Evolutionary conservation across 495 filamentous ascomycete genomes (phyloP), one percentile per base, ranked within the genome.

Genomic region (Penicillium dipodomyicola): DNA sequence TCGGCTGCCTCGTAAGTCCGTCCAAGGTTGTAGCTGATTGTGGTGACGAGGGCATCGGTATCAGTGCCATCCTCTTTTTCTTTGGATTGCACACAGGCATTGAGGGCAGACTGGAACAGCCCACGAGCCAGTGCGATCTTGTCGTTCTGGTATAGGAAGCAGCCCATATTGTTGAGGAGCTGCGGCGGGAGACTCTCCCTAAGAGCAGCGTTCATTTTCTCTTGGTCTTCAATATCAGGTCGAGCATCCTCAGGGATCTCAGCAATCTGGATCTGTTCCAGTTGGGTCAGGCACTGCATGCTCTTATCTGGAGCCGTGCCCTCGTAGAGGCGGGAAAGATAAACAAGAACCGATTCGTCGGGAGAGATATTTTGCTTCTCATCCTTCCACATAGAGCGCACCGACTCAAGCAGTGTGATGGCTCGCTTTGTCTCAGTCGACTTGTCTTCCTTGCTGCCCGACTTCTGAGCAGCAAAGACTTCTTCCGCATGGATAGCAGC

Each of bases 1-100:
- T 88, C 86, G 6, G 87, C 85, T 1, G 90, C 87, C 71, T 98
- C 94, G 64, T 96, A 96, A 22, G 91, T 93, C n/a, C 94, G 83
- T n/a, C 88, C 94, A 27, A 98, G 84, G 67, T 97, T 98, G 75
- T 91, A 98, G 60, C 88, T 92, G 63, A 98, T 92, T 5, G 91
- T 96, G 0, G 92, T 96, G 25, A 96, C 85, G 5, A 98, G 80
- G 3, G 91, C 90, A 67, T 97, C 94, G 1, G 84, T 88, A 65
- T 96, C 92, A n/a, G 83, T 71, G 3, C 82, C 81, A 22, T 65
- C 51, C 25, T 72, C 67, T 61, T 86, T 85, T 59, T 81, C 85
- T 17, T 85, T 69, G 42, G 87, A 84, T 57, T 86, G 84, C 19
- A 91, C 82, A 65, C 93, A 96, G n/a, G 91, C 86, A 56, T 85